Conservation (phyloP, 2,329 filamentous ascomycete genomes). For the Fusarium torulosum region DNA sequence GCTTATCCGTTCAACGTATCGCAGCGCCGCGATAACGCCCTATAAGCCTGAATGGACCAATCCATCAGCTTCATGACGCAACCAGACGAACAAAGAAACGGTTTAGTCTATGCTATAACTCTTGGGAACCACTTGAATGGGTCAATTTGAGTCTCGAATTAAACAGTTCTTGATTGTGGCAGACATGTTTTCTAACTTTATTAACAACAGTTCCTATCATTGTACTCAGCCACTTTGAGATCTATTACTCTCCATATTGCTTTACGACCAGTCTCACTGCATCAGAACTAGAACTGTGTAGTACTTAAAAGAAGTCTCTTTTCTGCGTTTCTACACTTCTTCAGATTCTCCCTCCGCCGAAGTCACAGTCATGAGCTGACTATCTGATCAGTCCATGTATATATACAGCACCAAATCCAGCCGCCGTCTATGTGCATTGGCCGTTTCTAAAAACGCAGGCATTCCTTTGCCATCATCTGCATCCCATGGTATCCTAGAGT, state of each 20-base stretch:
- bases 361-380: slow-evolving; percentile 2
- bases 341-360: slow-evolving; percentile 3
- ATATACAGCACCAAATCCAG: slow-evolving; percentile 26
- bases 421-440: slow-evolving; percentile 36
- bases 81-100: slow-evolving; percentile 18
- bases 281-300: slow-evolving; percentile 24
- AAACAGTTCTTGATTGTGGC: background rate
- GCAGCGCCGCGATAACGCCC: slow-evolving; percentile 38
- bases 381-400: slow-evolving; percentile 23
- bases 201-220: no score
- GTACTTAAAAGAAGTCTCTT: slow-evolving; percentile 15
- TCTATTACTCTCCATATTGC: background rate
- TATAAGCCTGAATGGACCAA: slow-evolving; percentile 26
- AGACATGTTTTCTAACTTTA: background rate
- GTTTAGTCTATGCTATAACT: slow-evolving; percentile 13
- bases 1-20: slow-evolving; percentile 36
- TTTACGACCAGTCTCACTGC: slow-evolving; percentile 24
- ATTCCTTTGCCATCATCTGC: slow-evolving; percentile 27
- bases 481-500: slow-evolving; percentile 18
- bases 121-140: background rate
- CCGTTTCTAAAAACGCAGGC: slow-evolving; percentile 36
- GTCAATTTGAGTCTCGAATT: background rate
- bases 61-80: slow-evolving; percentile 38
- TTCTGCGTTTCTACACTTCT: slow-evolving; percentile 18
- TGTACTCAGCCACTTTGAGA: no score